phyloP scores from a whole-genome alignment of 805 yeast species.

The Wickerhamomyces pijperi region DNA sequence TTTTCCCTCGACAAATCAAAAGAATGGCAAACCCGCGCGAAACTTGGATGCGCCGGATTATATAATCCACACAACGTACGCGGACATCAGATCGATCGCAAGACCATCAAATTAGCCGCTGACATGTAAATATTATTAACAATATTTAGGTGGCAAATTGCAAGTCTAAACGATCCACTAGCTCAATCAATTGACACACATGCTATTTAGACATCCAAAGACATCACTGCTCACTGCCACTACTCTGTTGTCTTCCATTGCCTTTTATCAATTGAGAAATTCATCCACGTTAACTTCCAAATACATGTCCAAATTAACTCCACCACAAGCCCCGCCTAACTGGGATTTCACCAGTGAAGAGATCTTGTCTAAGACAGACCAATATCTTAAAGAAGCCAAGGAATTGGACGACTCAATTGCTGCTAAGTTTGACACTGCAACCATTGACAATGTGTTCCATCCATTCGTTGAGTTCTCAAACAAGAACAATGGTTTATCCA shows the following conservation, averaged over 20 bases:
- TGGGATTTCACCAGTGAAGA: constrained; percentile 54
- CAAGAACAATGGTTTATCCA: constrained; percentile 29
- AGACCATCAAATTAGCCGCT: neutral
- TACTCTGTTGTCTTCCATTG: neutral
- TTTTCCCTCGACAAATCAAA: neutral
- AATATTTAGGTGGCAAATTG: neutral
- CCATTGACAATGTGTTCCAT: constrained; percentile 43
- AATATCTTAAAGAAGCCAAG: constrained; percentile 31
- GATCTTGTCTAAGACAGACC: constrained; percentile 31
- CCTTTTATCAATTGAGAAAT: neutral
- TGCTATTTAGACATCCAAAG: neutral
- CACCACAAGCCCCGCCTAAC: constrained; percentile 24
- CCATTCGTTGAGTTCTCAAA: constrained; percentile 45
- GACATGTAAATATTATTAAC: too few species aligned
- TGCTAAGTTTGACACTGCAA: constrained; percentile 29
- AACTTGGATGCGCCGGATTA: too few species aligned
- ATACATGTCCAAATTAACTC: constrained; percentile 9
- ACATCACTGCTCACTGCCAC: neutral
- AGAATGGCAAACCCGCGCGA: neutral
- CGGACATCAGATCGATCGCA: too few species aligned
- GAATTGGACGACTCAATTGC: constrained; percentile 45
- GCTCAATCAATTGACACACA: neutral
- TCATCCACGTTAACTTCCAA: neutral
- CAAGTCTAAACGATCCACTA: too few species aligned
- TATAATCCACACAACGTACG: too few species aligned